Evolutionary conservation across 2,329 filamentous ascomycete species (phyloP).

Genomic region (Magnaporthiopsis incrustans): DNA sequence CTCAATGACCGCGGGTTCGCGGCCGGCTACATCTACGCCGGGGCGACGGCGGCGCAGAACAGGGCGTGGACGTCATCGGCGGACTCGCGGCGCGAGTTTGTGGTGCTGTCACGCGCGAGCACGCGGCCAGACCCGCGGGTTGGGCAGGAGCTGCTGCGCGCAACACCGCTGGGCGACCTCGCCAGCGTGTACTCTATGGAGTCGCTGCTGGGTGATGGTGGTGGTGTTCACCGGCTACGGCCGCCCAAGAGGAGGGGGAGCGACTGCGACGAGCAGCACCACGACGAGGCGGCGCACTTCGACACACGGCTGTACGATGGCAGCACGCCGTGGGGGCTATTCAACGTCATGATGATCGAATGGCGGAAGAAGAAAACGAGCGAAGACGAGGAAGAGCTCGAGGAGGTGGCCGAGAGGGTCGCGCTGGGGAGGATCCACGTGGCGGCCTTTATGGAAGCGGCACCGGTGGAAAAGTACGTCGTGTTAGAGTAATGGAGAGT

Average conservation of each 20-base stretch:
- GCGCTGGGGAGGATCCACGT: constrained; percentile 5
- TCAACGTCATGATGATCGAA: constrained; percentile 9
- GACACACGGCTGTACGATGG: constrained; percentile 6
- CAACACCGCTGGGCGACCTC: constrained; percentile 3
- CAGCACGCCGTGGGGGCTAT: constrained; percentile 6
- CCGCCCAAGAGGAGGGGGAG: neutral
- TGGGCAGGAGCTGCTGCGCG: constrained; percentile 7
- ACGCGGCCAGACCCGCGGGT: constrained; percentile 4
- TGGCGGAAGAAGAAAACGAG: neutral
- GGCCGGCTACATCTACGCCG: constrained; percentile 1
- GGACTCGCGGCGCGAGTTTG: neutral
- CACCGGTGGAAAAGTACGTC: constrained; percentile 6
- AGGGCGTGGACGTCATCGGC: neutral
- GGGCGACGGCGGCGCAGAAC: neutral
- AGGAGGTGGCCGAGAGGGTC: constrained; percentile 5
- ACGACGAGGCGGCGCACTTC: constrained; percentile 6
- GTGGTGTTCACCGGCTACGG: neutral
- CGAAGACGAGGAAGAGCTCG: neutral
- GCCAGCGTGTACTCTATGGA: constrained; percentile 6
- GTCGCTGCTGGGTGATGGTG: neutral
- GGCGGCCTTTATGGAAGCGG: constrained; percentile 6
- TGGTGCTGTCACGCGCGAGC: constrained; percentile 3
- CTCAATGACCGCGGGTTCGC: constrained; percentile 6
- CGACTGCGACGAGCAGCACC: neutral
- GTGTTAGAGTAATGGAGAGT: constrained; percentile 1